Evolutionary conservation across 1,139 yeast genomes (phyloP).

Genomic region (Hanseniaspora uvarum): DNA sequence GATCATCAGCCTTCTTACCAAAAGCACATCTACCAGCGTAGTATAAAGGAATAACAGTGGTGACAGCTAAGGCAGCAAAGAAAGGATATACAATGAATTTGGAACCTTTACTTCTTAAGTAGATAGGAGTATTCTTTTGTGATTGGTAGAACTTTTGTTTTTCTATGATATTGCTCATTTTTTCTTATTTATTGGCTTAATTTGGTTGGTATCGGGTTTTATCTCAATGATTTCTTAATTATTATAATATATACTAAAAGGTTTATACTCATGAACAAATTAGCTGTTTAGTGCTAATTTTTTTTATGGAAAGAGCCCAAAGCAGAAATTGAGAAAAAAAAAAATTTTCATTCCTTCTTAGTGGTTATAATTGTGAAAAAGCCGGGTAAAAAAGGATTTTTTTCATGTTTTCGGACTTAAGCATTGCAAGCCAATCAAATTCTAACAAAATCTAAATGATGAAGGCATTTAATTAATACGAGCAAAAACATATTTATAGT

Average conservation of each 20-base stretch:
- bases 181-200: background rate
- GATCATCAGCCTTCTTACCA: conserved; percentile 52
- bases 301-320: too few relatives aligned
- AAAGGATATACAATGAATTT: conserved; percentile 78
- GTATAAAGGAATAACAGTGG: conserved; percentile 59
- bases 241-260: too few relatives aligned
- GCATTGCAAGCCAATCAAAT: background rate
- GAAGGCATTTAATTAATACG: background rate
- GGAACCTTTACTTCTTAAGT: conserved; percentile 72
- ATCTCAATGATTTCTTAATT: too few relatives aligned
- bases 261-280: too few relatives aligned
- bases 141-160: conserved; percentile 66
- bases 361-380: too few relatives aligned
- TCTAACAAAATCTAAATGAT: background rate
- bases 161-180: conserved; percentile 41
- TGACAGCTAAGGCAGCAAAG: conserved; percentile 70
- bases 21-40: conserved; percentile 70
- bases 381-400: too few relatives aligned
- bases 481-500: too few relatives aligned
- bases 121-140: conserved; percentile 54
- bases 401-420: background rate
- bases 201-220: background rate
- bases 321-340: too few relatives aligned
- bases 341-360: too few relatives aligned
- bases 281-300: too few relatives aligned